phyloP scores from a whole-genome alignment of 768 basidiomycete genomes.

The Dentipellis sp. region DNA sequence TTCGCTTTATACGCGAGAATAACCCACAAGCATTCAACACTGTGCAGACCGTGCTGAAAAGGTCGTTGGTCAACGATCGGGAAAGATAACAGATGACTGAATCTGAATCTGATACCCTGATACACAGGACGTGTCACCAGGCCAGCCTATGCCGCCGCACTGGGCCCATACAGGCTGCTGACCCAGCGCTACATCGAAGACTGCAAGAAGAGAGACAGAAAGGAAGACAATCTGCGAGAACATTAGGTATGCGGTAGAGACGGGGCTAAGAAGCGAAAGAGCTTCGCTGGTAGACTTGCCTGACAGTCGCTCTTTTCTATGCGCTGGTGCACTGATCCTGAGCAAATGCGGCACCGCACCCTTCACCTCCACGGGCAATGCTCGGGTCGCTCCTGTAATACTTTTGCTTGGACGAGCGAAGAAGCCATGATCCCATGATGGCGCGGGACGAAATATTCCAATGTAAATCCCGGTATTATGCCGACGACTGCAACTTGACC shows the following conservation, averaged over 20 bases:
- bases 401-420: no score
- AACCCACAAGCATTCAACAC: slow-evolving; percentile 22
- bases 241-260: no score
- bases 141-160: slow-evolving; percentile 27
- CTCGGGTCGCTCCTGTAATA: background rate
- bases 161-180: slow-evolving; percentile 2
- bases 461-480: background rate
- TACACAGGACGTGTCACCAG: slow-evolving; percentile 33
- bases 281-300: no score
- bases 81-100: no score
- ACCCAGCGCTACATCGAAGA: background rate
- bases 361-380: background rate
- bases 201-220: no score
- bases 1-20: background rate
- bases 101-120: slow-evolving; percentile 25
- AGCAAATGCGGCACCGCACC: background rate
- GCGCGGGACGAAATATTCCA: no score
- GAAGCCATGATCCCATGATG: no score
- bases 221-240: no score
- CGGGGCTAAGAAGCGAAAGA: no score
- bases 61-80: background rate
- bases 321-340: background rate
- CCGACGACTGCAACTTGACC: background rate
- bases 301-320: background rate
- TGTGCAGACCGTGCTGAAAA: slow-evolving; percentile 16